phyloP scores from a whole-genome alignment of 2,329 filamentous ascomycete genomes.

The Didymella glomerata region DNA sequence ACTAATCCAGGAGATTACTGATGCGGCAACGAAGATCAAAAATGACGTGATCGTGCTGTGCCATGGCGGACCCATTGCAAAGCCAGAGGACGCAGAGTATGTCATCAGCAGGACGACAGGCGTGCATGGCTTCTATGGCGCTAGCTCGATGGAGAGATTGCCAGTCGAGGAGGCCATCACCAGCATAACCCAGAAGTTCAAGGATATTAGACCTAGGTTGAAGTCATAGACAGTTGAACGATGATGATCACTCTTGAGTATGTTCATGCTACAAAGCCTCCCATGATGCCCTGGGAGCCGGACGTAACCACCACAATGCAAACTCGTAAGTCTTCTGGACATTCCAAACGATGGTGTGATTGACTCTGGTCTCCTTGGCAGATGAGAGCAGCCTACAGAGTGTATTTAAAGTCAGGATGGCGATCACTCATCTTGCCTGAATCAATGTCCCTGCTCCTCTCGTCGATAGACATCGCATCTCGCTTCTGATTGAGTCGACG shows the following conservation, averaged over 20 bases:
- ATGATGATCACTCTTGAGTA: no score
- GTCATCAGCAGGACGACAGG: conserved; percentile 68
- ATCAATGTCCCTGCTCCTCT: not conserved
- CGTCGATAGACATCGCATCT: not conserved
- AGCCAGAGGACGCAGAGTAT: conserved; percentile 69
- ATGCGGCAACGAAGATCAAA: conserved; percentile 65
- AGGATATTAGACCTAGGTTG: conserved; percentile 41
- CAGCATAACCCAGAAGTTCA: conserved; percentile 64
- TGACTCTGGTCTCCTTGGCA: no score
- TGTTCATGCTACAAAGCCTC: no score
- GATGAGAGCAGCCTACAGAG: not conserved
- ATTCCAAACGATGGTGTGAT: no score
- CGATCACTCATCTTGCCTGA: not conserved
- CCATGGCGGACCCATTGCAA: conserved; percentile 74
- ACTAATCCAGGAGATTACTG: conserved; percentile 69
- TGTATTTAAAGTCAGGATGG: not conserved
- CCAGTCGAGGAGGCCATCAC: conserved; percentile 73
- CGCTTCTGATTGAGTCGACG: not conserved
- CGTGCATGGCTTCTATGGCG: conserved; percentile 76
- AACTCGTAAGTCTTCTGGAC: no score
- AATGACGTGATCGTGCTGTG: conserved; percentile 72
- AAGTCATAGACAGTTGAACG: not conserved
- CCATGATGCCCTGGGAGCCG: no score
- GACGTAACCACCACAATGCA: no score
- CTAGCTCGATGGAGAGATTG: conserved; percentile 73